Base-by-base conservation (phyloP, 2,329 filamentous ascomycete genomes). In the Salinomyces thailandicus region DNA sequence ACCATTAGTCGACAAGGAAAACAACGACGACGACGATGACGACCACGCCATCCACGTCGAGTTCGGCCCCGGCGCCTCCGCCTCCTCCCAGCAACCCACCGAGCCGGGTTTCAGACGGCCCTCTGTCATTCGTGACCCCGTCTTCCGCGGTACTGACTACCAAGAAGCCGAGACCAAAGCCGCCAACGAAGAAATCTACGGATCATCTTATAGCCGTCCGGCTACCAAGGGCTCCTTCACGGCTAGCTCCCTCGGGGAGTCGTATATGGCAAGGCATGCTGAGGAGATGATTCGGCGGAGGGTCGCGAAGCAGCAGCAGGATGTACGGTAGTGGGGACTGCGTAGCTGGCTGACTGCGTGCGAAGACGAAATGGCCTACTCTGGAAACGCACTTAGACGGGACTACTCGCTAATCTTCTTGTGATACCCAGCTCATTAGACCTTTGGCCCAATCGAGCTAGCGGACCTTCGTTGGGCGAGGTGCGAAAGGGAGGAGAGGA, bases 91-190 rank as follows among this genome's bases (percentile, higher is more conserved):
- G 24, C 56, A 58, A 36, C 52, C 57, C 4, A 52, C 50, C 5
- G 46, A 42, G 15, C 57, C 57, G 2, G 57, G 57, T 18, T 60
- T 59, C 38, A 45, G 53, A 9, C 46, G 55, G 12, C 57, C 57
- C 3, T 52, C 51, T 17, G 55, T 53, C 6, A 38, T 41, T 2
- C 33, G 40, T 7, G 56, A 60, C 35, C 56, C 57, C 3, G 42
- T 51, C 3, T 53, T 55, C 29, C 36, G 18, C 5, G 48, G 53
- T 2, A 18, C 31, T 0, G 45, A 51, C 31, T 52, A 57, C 37
- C 32, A 38, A 11, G 41, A 35, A 2, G 48, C 18, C 8, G 44
- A 41, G 32, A 20, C 13, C 8, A 31, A 36, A 31, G 42, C 44
- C 2, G 38, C 27, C 8, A 36, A 32, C 18, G 39, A 44, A 12